Evolutionary conservation across 192 early-diverging fungal species (phyloP).

Genomic region (Borealophlyctis nickersoniae): DNA sequence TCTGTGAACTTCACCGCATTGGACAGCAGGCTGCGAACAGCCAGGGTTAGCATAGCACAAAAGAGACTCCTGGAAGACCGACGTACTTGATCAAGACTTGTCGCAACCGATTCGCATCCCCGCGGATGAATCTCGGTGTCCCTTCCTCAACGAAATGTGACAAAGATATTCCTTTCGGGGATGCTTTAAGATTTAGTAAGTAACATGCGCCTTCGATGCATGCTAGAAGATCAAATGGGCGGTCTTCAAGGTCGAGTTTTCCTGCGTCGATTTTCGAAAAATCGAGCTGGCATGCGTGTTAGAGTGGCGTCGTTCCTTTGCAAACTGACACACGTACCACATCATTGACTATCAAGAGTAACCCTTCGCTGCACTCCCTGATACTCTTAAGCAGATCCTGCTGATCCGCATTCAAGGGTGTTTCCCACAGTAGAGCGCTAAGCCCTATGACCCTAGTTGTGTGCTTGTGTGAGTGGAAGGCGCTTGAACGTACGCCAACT

Average conservation of each 20-base stretch:
- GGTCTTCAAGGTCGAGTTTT: slow-evolving; percentile 18
- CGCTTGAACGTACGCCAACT: too few species aligned
- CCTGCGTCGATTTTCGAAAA: slow-evolving; percentile 27
- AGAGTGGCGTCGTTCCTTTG: too few species aligned
- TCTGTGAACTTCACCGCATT: neutral
- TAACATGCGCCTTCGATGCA: slow-evolving; percentile 15
- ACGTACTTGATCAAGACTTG: slow-evolving; percentile 54
- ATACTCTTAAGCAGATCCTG: slow-evolving; percentile 14
- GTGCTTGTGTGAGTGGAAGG: too few species aligned
- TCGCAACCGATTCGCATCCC: slow-evolving; percentile 51
- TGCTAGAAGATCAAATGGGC: slow-evolving; percentile 19
- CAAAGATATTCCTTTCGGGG: slow-evolving; percentile 17
- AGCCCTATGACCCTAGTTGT: slow-evolving; percentile 20
- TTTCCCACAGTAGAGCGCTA: slow-evolving; percentile 11
- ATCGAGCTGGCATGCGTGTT: slow-evolving; percentile 16
- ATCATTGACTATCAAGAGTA: slow-evolving; percentile 28
- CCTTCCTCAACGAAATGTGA: neutral
- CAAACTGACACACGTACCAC: too few species aligned
- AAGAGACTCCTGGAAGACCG: slow-evolving; percentile 53
- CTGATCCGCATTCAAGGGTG: slow-evolving; percentile 22
- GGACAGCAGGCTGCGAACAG: neutral
- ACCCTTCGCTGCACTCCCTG: slow-evolving; percentile 26
- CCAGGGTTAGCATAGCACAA: slow-evolving; percentile 30
- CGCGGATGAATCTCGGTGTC: slow-evolving; percentile 31
- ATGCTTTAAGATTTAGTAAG: slow-evolving; percentile 9